phyloP scores from a whole-genome alignment of 306 rosid species.

The Malus fusca region DNA sequence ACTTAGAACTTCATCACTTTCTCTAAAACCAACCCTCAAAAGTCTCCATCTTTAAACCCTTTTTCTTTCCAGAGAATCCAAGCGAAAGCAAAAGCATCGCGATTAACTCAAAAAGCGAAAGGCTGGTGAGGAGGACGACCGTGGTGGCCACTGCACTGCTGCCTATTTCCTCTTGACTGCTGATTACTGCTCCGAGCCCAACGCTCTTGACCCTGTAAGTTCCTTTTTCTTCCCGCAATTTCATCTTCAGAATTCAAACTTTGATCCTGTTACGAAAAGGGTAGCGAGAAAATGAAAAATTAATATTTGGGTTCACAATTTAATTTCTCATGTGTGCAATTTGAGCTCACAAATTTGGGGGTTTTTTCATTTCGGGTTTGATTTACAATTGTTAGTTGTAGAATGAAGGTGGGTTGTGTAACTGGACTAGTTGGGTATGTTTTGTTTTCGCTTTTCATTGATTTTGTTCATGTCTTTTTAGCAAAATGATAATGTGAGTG shows the following conservation, averaged over 20 bases:
- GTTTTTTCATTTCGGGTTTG: background rate
- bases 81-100: background rate
- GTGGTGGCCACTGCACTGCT: constrained; percentile 63
- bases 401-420: background rate
- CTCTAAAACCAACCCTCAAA: too few species aligned
- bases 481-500: background rate
- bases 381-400: background rate
- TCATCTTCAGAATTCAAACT: background rate
- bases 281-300: background rate
- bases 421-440: background rate
- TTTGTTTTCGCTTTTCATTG: background rate
- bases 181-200: constrained; percentile 75
- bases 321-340: background rate
- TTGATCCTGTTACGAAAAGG: background rate
- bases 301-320: background rate
- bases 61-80: background rate
- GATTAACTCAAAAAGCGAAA: constrained; percentile 52
- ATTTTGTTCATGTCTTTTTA: background rate
- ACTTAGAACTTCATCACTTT: background rate
- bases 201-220: constrained; percentile 80
- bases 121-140: constrained; percentile 62
- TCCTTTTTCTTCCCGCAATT: background rate
- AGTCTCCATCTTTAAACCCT: background rate
- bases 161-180: constrained; percentile 92
- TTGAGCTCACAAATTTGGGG: background rate